Evolutionary conservation across 2,329 filamentous ascomycete genomes (phyloP).

Genomic region (Venturia nashicola): DNA sequence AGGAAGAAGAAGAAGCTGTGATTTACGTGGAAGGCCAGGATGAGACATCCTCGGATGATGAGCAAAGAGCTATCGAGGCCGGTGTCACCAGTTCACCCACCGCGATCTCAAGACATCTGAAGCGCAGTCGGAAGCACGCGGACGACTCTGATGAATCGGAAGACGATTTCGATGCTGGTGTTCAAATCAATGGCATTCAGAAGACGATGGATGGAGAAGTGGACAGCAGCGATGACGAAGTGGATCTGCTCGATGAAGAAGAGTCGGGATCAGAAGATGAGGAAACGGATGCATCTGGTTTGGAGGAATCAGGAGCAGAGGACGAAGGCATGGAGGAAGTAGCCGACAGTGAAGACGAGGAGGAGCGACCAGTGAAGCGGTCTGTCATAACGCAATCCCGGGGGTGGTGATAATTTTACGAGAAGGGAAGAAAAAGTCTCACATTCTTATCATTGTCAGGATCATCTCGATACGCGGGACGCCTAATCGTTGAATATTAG

Average conservation of each 20-base stretch:
- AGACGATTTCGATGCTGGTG: conserved; percentile 17
- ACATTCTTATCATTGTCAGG: background rate
- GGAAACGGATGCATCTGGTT: background rate
- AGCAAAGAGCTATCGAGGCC: conserved; percentile 25
- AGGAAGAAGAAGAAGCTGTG: conserved; percentile 58
- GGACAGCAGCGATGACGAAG: conserved; percentile 33
- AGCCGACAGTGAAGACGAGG: conserved; percentile 1
- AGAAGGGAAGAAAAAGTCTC: background rate
- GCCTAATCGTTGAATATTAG: background rate
- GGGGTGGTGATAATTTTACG: background rate
- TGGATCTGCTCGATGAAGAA: conserved; percentile 31
- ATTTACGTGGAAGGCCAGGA: conserved; percentile 82
- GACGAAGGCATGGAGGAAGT: background rate
- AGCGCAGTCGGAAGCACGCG: conserved; percentile 36
- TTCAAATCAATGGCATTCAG: conserved; percentile 36
- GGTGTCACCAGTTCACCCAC: background rate
- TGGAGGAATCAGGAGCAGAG: conserved; percentile 1
- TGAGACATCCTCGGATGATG: conserved; percentile 34
- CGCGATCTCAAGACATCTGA: conserved; percentile 14
- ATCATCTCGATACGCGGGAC: background rate
- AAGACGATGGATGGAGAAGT: conserved; percentile 27
- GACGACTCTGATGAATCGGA: conserved; percentile 42
- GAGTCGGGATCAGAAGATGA: conserved; percentile 29
- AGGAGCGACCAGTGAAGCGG: background rate
- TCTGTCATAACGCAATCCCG: background rate